Percentiles rank a stretch among this genome's conserved stretches.
phyloP scores from a whole-genome alignment of 352 stramenopile genomes.

The Globisporangium iwayamae region DNA sequence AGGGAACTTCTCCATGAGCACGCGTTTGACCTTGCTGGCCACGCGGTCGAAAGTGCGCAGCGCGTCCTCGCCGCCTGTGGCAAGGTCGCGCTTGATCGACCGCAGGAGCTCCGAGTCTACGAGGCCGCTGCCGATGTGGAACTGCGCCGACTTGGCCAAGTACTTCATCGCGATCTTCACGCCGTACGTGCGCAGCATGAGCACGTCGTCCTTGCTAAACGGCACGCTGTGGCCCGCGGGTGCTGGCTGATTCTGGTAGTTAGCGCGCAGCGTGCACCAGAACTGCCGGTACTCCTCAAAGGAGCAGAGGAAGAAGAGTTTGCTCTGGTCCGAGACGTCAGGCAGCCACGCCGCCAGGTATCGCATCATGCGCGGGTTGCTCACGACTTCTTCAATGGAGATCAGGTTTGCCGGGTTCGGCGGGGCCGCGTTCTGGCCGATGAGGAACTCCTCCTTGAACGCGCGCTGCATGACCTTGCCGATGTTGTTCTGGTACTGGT shows the following conservation, averaged over 20 bases:
- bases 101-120: slow-evolving; percentile 63
- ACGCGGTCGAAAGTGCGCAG: slow-evolving; percentile 78
- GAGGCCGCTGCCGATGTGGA: slow-evolving; percentile 65
- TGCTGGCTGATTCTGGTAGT: slow-evolving; percentile 37
- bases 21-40: slow-evolving; percentile 71
- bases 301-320: slow-evolving; percentile 79
- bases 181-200: slow-evolving; percentile 81
- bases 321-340: slow-evolving; percentile 55
- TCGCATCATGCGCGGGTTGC: slow-evolving; percentile 76
- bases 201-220: slow-evolving; percentile 81
- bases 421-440: slow-evolving; percentile 22
- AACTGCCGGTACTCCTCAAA: slow-evolving; percentile 76
- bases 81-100: slow-evolving; percentile 73
- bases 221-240: slow-evolving; percentile 22
- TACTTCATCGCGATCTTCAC: slow-evolving; percentile 89
- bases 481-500: slow-evolving; percentile 73
- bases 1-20: slow-evolving; percentile 77
- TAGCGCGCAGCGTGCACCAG: slow-evolving; percentile 62
- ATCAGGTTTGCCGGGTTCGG: slow-evolving; percentile 50
- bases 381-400: slow-evolving; percentile 76
- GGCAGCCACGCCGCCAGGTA: slow-evolving; percentile 70
- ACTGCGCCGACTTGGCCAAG: slow-evolving; percentile 68
- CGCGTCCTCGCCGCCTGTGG: slow-evolving; percentile 71
- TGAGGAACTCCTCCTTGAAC: slow-evolving; percentile 58
- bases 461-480: slow-evolving; percentile 61